phyloP scores from a whole-genome alignment of 805 yeast species.

The Saturnispora serradocipensis region DNA sequence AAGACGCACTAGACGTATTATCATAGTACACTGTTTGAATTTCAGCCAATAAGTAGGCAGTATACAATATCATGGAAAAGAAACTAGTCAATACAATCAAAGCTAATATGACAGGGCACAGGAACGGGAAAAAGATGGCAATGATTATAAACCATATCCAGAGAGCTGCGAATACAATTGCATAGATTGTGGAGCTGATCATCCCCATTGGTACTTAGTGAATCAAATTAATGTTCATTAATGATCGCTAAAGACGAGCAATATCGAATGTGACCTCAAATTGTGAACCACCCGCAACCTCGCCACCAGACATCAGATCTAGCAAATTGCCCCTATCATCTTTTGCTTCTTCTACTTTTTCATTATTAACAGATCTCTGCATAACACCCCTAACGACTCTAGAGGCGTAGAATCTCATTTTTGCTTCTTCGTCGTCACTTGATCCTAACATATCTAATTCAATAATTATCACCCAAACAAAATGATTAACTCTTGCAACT shows the following conservation, averaged over 20 bases:
- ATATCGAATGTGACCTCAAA: constrained; percentile 39
- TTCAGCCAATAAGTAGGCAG: background rate
- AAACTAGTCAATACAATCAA: background rate
- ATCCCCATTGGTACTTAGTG: background rate
- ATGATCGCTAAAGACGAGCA: constrained; percentile 13
- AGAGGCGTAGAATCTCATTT: constrained; percentile 40
- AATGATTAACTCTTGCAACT: constrained; percentile 55
- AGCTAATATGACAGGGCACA: background rate
- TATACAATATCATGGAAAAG: background rate
- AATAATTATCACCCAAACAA: constrained; percentile 48
- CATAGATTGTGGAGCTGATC: background rate
- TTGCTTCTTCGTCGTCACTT: constrained; percentile 58
- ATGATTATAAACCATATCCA: background rate
- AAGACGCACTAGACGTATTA: background rate
- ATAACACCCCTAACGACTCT: constrained; percentile 33
- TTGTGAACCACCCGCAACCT: constrained; percentile 17
- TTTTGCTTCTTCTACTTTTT: background rate
- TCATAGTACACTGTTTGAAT: background rate
- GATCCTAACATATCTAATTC: constrained; percentile 57
- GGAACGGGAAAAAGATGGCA: background rate
- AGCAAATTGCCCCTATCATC: constrained; percentile 9
- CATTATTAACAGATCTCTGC: constrained; percentile 14
- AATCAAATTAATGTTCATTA: background rate
- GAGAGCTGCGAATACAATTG: background rate
- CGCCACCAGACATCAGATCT: constrained; percentile 22